Percentiles rank a stretch among this genome's conserved stretches.
Conservation (phyloP, 352 stramenopile species). For the Globisporangium parvum region DNA sequence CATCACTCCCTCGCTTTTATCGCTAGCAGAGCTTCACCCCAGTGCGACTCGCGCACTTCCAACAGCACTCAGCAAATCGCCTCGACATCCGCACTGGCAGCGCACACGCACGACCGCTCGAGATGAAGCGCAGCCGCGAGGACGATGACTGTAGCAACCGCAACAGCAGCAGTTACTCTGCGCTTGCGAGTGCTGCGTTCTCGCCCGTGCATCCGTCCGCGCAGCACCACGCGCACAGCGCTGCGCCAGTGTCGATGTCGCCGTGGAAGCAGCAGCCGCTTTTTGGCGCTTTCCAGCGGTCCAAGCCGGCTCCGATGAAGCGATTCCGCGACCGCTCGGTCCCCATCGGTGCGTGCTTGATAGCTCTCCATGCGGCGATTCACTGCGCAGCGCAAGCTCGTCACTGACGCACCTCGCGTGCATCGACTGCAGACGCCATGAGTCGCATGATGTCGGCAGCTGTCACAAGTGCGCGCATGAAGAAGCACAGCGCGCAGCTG, state of each 20-base stretch:
- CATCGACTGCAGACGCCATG: slow-evolving; percentile 40
- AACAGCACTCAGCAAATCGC: background rate
- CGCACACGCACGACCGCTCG: background rate
- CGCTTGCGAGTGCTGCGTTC: slow-evolving; percentile 4
- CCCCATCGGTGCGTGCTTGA: slow-evolving; percentile 40
- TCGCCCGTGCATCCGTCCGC: slow-evolving; percentile 9
- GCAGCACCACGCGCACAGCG: slow-evolving; percentile 11
- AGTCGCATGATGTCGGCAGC: slow-evolving; percentile 74
- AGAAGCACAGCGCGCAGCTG: slow-evolving; percentile 51
- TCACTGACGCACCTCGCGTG: background rate
- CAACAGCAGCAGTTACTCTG: slow-evolving; percentile 8
- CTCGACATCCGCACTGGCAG: background rate
- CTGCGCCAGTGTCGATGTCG: slow-evolving; percentile 28
- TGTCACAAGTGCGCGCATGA: slow-evolving; percentile 61
- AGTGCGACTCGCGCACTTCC: background rate
- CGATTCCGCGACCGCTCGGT: slow-evolving; percentile 62
- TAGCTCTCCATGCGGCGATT: background rate
- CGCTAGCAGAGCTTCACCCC: background rate
- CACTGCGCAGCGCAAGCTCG: background rate
- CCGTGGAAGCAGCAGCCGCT: slow-evolving; percentile 41
- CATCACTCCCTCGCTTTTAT: background rate
- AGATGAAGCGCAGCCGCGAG: slow-evolving; percentile 18
- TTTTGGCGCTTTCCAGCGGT: slow-evolving; percentile 2
- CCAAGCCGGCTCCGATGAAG: slow-evolving; percentile 29
- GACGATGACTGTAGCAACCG: slow-evolving; percentile 14